Evolutionary conservation across 2,329 filamentous ascomycete species (phyloP), one percentile per base, ranked within the genome.

Genomic region (Aspergillus sp.): DNA sequence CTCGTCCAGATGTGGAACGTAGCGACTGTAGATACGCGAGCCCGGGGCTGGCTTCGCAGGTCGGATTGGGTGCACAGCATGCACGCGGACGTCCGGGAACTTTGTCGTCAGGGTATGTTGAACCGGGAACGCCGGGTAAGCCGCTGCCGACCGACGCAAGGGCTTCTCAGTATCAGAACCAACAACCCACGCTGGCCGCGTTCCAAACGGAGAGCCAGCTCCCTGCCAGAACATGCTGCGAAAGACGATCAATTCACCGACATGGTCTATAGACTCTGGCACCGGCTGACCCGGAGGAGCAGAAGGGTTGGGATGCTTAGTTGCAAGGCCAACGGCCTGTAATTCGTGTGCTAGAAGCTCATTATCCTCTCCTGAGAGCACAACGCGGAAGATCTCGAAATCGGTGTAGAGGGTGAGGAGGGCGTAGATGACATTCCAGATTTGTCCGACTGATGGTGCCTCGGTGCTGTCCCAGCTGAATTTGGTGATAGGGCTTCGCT

Each of bases 11-110:
- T 90, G 82, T 6, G 86, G 85, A 51, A 90, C 84, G 73, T 84
- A 90, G 48, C 87, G 82, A 62, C 85, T 88, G 72, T 91, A 91
- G 56, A 87, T 77, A 51, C 85, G 77, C 1, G 83, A 79, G 3
- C 85, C 85, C 0, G 84, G 84, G 1, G 74, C 70, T 4, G 87
- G 86, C 71, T 91, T 90, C 30, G 81, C 76, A 1, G 82, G 81
- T 7, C 87, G 82, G 6, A 84, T 74, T 3, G 86, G 86, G 67
- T 90, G 86, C 67, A 80, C 82, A 9, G 80, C 74, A 63, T 85
- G 80, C 9, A 79, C 69, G 4, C 70, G 71, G 47, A 74, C 62
- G 4, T 70, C 63, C 10, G 74, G 72, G 49, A 76, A 66, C 10
- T 74, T 69, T 30, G 72, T 78, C 3, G 74, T 76, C 50, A 77